A percentile compares a stretch with the other conserved stretches of the same genome.
Evolutionary conservation across 495 filamentous ascomycete genomes (phyloP).

Genomic region (Rhizodiscina lignyota): DNA sequence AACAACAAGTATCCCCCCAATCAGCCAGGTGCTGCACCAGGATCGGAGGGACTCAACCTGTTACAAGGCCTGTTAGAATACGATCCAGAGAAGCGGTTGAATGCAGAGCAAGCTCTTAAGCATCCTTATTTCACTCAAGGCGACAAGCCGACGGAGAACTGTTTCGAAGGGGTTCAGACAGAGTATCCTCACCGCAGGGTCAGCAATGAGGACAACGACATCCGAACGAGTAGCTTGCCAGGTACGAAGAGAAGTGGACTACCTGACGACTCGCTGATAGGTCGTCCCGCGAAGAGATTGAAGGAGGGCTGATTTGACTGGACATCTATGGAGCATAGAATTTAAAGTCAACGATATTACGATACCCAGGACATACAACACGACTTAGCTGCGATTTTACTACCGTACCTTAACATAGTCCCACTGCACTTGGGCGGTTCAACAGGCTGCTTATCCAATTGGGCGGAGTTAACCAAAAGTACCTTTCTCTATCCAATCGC

Average conservation of each 20-base stretch:
- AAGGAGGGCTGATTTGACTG: too few species aligned
- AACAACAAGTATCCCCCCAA: constrained; percentile 38
- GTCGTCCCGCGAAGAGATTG: constrained; percentile 44
- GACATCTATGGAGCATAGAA: too few species aligned
- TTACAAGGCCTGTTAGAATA: constrained; percentile 74
- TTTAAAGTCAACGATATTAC: too few species aligned
- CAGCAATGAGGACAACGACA: constrained; percentile 88
- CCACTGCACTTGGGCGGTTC: too few species aligned
- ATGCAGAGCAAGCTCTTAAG: constrained; percentile 66
- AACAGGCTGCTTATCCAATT: too few species aligned
- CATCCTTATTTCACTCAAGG: constrained; percentile 67
- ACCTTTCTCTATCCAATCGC: too few species aligned
- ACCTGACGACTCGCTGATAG: constrained; percentile 61
- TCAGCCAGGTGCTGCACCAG: constrained; percentile 36
- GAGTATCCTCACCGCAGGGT: constrained; percentile 86
- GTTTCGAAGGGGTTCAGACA: constrained; percentile 73
- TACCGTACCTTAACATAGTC: too few species aligned
- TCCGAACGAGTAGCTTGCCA: constrained; percentile 67
- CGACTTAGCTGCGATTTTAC: too few species aligned
- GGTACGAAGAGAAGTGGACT: constrained; percentile 84
- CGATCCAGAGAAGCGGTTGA: constrained; percentile 76
- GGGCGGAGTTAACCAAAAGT: too few species aligned
- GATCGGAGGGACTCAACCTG: constrained; percentile 63
- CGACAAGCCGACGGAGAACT: constrained; percentile 53
- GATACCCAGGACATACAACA: too few species aligned